Conservation (phyloP, 1,139 yeast genomes). For the Entelexis sorbosivorans region DNA sequence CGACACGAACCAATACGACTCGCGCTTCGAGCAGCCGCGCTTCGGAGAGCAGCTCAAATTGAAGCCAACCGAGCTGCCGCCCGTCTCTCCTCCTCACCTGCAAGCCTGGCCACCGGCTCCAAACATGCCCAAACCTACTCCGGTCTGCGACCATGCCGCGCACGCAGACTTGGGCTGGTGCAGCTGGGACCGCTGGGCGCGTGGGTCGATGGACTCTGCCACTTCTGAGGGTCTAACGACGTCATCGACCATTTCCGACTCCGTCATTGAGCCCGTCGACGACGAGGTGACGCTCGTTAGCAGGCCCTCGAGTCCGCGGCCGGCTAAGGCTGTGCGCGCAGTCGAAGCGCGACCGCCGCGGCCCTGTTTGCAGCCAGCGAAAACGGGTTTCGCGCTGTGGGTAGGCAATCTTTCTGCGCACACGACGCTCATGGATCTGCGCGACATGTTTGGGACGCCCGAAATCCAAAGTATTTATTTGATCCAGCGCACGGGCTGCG, state of each 20-base stretch:
- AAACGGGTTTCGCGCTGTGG: slow-evolving; percentile 35
- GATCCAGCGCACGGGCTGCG: slow-evolving; percentile 34
- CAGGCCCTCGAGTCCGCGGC: not conserved
- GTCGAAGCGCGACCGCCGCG: slow-evolving; percentile 37
- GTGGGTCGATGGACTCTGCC: not conserved
- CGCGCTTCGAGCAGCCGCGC: not conserved
- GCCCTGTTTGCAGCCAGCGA: slow-evolving; percentile 65
- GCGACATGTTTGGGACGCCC: slow-evolving; percentile 31
- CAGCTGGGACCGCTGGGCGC: slow-evolving; percentile 4
- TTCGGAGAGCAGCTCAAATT: no score
- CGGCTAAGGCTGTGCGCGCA: not conserved
- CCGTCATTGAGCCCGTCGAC: not conserved
- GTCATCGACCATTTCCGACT: not conserved
- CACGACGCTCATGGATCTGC: slow-evolving; percentile 30
- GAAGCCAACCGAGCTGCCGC: not conserved
- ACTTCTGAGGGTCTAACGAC: not conserved
- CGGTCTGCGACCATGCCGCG: not conserved
- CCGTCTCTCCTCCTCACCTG: not conserved
- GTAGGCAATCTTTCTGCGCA: slow-evolving; percentile 34
- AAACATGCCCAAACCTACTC: not conserved
- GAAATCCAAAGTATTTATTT: slow-evolving; percentile 32
- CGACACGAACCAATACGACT: not conserved
- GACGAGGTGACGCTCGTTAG: slow-evolving; percentile 1
- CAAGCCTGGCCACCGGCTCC: not conserved
- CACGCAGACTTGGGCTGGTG: not conserved